Base-by-base conservation (phyloP, 2,329 filamentous ascomycete species). In the Exophiala spinifera region DNA sequence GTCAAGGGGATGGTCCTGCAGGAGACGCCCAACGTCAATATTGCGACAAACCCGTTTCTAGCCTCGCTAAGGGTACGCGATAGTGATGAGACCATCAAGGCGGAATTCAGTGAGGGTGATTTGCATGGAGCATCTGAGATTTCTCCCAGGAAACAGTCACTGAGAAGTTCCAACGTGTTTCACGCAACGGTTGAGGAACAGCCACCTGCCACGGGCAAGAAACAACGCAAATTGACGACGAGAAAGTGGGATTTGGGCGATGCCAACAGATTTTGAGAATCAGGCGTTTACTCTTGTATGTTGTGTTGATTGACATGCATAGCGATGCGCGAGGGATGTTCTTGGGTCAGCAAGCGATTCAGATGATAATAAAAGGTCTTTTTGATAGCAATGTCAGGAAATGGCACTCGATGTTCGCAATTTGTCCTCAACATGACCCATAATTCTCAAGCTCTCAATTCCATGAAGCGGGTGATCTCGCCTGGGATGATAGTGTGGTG, bases 241-340 rank as follows among this genome's bases (percentile, higher is more conserved):
- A 64, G 75, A 47, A 76, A 76, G 61, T 75, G 73, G 68, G 75
- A 78, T 62, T 59, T 77, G 48, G 75, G 68, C 3, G 72, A 73
- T 1, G 73, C 75, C 54, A 69, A 70, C 43, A 68, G 73, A 46
- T 63, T 70, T 45, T 65, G 58, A 61, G 31, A 14, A 17, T 6
- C 4, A 15, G 4, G 36, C 8, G 14, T 39, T 39, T 2, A 11
- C 10, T 10, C 36, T 25, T 25, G 4, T 17, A 40, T 10, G 11
- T 40, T 40, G 15, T 17, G 15, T 40, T 39, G 36, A 39, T 40
- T 39, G 36, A 39, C 7, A 39, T 39, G 36, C 36, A 39, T 39
- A 39, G 36, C 36, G 36, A 31, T 45, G 23, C 42, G 42, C 6
- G 15, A 19, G 7, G 10, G 28, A 2, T 6, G 3, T 10, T 10